A percentile compares a stretch with the other conserved stretches of the same genome.
These are phyloP conservation scores for Starmerella geochares DNA, from an alignment of 805 yeast genomes.

Conservation along the genomic window DNA sequence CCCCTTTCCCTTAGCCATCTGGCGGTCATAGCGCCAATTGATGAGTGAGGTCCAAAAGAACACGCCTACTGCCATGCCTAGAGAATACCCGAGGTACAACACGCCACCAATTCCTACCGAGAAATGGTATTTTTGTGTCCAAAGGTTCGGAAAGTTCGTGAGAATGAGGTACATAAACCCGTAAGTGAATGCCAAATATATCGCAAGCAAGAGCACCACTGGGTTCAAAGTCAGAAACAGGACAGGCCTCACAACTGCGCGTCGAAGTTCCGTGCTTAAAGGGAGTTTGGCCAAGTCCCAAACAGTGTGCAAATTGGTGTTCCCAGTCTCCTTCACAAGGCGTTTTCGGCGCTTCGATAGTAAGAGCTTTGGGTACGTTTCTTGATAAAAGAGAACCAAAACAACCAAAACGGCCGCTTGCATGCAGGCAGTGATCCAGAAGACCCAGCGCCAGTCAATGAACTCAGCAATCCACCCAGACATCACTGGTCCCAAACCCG, in stretches of 20 bases:
- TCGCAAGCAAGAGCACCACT: constrained; percentile 52
- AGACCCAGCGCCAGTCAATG: constrained; percentile 53
- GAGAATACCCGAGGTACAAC: constrained; percentile 48
- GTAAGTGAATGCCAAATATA: constrained; percentile 54
- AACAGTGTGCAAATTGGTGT: constrained; percentile 46
- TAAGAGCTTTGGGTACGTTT: constrained; percentile 50
- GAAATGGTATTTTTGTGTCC: constrained; percentile 40
- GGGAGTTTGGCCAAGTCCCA: constrained; percentile 37
- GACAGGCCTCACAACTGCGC: constrained; percentile 51
- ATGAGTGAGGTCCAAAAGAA: constrained; percentile 40
- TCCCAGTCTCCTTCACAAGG: constrained; percentile 46
- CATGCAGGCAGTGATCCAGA: constrained; percentile 47
- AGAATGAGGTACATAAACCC: constrained; percentile 58
- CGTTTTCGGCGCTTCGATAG: constrained; percentile 39
- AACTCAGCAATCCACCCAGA: constrained; percentile 48
- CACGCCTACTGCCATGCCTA: constrained; percentile 46
- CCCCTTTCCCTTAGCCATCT: constrained; percentile 36
- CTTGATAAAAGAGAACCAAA: constrained; percentile 42
- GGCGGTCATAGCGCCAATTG: constrained; percentile 32
- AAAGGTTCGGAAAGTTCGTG: constrained; percentile 49
- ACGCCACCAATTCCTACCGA: constrained; percentile 43
- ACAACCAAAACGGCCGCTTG: constrained; percentile 40
- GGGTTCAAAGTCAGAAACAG: constrained; percentile 47
- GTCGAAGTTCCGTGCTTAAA: constrained; percentile 23
- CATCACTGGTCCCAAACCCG: constrained; percentile 40